These are phyloP conservation scores for Ogataea corticis DNA, from an alignment of 805 yeast species.

Conservation along the genomic window DNA sequence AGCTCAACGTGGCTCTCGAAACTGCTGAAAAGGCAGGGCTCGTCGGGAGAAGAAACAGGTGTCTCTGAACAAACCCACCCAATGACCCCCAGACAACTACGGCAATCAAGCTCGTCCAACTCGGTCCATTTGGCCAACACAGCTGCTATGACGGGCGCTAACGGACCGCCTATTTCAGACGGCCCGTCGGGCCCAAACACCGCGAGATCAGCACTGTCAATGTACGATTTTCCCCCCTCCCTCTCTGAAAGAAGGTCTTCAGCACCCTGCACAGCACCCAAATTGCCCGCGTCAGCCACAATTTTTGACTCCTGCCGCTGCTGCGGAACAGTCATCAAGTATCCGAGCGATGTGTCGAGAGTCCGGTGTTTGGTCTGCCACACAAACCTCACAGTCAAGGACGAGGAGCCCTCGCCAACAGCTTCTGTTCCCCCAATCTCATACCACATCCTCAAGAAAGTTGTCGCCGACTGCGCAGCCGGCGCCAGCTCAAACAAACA, in stretches of 20 bases:
- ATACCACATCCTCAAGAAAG: slow-evolving; percentile 33
- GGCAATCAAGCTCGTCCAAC: too few species aligned
- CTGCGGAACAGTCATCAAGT: slow-evolving; percentile 46
- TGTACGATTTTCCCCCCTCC: neutral
- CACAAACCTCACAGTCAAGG: slow-evolving; percentile 34
- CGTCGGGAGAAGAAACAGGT: neutral
- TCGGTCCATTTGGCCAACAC: too few species aligned
- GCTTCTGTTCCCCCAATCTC: slow-evolving; percentile 27
- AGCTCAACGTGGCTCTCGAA: slow-evolving; percentile 6
- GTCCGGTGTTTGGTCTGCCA: slow-evolving; percentile 66
- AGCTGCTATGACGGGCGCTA: too few species aligned
- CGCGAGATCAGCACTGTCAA: slow-evolving; percentile 2
- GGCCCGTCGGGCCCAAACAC: too few species aligned
- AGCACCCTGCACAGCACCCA: neutral
- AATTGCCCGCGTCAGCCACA: slow-evolving; percentile 4
- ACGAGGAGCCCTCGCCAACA: slow-evolving; percentile 3
- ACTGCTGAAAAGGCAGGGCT: slow-evolving; percentile 1
- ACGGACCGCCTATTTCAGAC: too few species aligned
- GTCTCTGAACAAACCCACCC: too few species aligned
- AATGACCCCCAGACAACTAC: too few species aligned
- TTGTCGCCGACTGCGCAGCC: slow-evolving; percentile 37
- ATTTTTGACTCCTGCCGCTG: slow-evolving; percentile 41
- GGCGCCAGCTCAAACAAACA: slow-evolving; percentile 1
- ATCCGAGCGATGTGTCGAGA: slow-evolving; percentile 37
- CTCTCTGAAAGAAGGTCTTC: slow-evolving; percentile 2